Evolutionary conservation across 1,284 basidiomycete species (phyloP).

Genomic region (Ustilago nuda): DNA sequence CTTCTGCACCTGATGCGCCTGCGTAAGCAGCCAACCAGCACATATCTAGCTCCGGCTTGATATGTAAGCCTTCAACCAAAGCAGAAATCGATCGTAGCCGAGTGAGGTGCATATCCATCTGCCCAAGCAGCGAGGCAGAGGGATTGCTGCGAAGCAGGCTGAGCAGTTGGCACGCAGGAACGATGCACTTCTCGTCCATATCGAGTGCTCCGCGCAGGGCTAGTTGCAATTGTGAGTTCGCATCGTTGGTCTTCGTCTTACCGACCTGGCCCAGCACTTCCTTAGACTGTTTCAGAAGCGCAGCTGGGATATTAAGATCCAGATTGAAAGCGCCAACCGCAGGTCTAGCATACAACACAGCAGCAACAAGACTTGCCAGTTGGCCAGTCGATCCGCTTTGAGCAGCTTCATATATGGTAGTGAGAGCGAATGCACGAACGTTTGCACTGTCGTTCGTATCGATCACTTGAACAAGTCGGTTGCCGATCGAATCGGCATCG

Average conservation of each 20-base stretch:
- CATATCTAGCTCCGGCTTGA: conserved; percentile 13
- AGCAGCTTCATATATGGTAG: background rate
- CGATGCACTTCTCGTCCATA: conserved; percentile 1
- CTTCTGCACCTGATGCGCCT: conserved; percentile 1
- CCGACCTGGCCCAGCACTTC: background rate
- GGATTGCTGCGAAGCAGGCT: background rate
- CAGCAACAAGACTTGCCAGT: background rate
- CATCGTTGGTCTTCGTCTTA: background rate
- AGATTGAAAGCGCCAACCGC: conserved; percentile 26
- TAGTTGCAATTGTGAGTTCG: background rate
- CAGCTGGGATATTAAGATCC: background rate
- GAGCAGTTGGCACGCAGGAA: conserved; percentile 39
- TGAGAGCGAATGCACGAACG: conserved; percentile 12
- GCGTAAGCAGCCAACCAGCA: conserved; percentile 45
- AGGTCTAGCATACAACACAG: conserved; percentile 37
- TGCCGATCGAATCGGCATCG: background rate
- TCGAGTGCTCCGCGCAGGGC: conserved; percentile 15
- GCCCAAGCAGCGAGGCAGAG: background rate
- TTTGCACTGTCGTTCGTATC: conserved; percentile 31
- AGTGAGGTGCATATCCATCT: conserved; percentile 11
- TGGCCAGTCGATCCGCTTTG: background rate
- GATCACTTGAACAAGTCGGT: conserved; percentile 20
- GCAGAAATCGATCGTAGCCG: conserved; percentile 21
- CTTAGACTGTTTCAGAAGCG: conserved; percentile 12
- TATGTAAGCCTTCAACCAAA: conserved; percentile 6